phyloP scores from a whole-genome alignment of 2,329 filamentous ascomycete species.

The Xylariomycetidae sp. region DNA sequence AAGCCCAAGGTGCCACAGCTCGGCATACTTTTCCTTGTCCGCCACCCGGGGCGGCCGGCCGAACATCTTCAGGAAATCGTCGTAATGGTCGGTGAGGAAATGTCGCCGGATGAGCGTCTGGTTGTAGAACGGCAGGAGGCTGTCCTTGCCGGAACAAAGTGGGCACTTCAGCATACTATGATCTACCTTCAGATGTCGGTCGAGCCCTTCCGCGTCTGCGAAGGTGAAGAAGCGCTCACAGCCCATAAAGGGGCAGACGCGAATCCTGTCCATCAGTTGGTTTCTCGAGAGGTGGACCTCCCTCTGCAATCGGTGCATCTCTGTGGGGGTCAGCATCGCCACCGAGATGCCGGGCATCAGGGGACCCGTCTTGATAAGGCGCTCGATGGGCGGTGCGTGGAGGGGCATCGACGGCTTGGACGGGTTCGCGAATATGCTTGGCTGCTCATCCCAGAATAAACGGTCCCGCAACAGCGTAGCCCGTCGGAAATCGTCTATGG shows the following conservation, averaged over 20 bases:
- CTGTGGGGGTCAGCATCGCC: conserved; percentile 35
- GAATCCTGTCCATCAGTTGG: conserved; percentile 28
- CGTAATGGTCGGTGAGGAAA: conserved; percentile 15
- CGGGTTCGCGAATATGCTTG: conserved; percentile 27
- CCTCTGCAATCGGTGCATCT: conserved; percentile 32
- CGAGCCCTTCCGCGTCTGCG: conserved; percentile 24
- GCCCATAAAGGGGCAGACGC: conserved; percentile 33
- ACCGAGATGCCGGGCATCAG: conserved; percentile 32
- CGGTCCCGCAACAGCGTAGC: conserved; percentile 19
- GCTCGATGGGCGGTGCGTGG: conserved; percentile 30
- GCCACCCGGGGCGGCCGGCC: neutral
- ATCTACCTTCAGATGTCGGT: conserved; percentile 29
- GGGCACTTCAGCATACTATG: conserved; percentile 28
- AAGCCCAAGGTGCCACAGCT: too few relatives aligned
- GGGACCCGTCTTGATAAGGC: conserved; percentile 29
- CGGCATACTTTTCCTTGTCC: neutral
- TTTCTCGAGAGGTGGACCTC: conserved; percentile 30
- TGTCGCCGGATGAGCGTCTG: conserved; percentile 14
- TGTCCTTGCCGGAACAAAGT: conserved; percentile 19
- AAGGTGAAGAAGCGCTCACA: conserved; percentile 32
- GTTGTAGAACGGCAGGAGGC: conserved; percentile 28
- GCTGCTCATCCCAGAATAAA: conserved; percentile 22
- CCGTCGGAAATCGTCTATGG: conserved; percentile 3
- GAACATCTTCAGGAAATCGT: conserved; percentile 11
- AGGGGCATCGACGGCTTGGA: conserved; percentile 30